A percentile compares a stretch with the other conserved stretches of the same genome.
phyloP scores from a whole-genome alignment of 164 flowering plant species.

The Sextonia rubra region DNA sequence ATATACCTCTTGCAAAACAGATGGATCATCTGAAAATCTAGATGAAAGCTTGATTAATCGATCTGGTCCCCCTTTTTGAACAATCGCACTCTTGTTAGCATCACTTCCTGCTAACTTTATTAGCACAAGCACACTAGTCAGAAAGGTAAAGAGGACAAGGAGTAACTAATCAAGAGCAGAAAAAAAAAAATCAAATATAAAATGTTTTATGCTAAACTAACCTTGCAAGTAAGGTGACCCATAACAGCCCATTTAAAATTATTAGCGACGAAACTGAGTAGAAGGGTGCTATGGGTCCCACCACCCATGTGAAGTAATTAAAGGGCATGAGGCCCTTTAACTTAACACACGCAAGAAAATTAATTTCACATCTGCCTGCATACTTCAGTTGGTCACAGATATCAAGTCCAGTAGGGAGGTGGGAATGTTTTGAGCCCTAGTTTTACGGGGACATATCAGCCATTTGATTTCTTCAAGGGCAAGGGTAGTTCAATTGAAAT shows the following conservation, averaged over 20 bases:
- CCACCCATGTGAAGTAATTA: not conserved
- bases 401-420: too few species aligned
- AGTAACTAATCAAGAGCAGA: not conserved
- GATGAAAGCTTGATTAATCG: slow-evolving; percentile 58
- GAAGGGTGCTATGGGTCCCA: not conserved
- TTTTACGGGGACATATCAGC: too few species aligned
- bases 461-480: too few species aligned
- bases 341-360: too few species aligned
- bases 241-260: too few species aligned
- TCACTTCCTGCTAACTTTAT: slow-evolving; percentile 95
- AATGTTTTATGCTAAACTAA: not conserved
- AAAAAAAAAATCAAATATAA: not conserved
- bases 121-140: slow-evolving; percentile 4
- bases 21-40: slow-evolving; percentile 78
- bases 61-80: slow-evolving; percentile 72
- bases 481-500: too few species aligned
- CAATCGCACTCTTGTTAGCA: slow-evolving; percentile 63
- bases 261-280: not conserved
- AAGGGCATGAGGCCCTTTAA: too few species aligned
- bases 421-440: too few species aligned
- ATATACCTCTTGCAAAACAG: slow-evolving; percentile 84
- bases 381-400: too few species aligned
- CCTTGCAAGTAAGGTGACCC: too few species aligned
- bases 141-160: not conserved
- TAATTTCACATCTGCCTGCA: too few species aligned